Conservation (phyloP, 768 basidiomycete species). For the Suillus clintonianus region DNA sequence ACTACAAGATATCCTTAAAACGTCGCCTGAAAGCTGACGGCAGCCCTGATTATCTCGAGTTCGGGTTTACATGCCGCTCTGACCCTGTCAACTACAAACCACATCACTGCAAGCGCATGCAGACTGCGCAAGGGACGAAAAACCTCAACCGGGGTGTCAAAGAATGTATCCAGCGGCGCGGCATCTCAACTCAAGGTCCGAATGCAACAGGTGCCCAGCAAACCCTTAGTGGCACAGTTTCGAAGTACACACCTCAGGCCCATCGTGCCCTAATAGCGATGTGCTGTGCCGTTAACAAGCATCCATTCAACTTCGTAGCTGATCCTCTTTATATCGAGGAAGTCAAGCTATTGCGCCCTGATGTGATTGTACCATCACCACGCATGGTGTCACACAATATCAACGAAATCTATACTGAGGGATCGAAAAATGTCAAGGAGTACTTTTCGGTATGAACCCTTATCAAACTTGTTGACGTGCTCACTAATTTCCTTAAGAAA, state of each 20-base stretch:
- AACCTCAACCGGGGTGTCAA: no score
- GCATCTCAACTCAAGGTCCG: not conserved
- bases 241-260: not conserved
- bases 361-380: slow-evolving; percentile 24
- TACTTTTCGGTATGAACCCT: slow-evolving; percentile 19
- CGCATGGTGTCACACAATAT: slow-evolving; percentile 25
- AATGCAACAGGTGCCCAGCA: not conserved
- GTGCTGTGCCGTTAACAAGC: slow-evolving; percentile 19
- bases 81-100: no score
- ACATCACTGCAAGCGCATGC: no score
- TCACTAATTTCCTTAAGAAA: not conserved
- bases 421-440: slow-evolving; percentile 12
- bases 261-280: slow-evolving; percentile 29
- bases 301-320: slow-evolving; percentile 24
- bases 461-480: not conserved
- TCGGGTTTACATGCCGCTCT: no score
- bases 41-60: no score
- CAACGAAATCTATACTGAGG: slow-evolving; percentile 11
- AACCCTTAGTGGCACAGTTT: not conserved
- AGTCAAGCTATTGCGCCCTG: slow-evolving; percentile 30
- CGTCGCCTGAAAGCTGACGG: not conserved
- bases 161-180: not conserved
- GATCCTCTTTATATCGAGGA: slow-evolving; percentile 27
- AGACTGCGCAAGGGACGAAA: no score
- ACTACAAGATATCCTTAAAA: not conserved